Base-by-base conservation (phyloP, 768 basidiomycete species). In the Clathrus columnatus region DNA sequence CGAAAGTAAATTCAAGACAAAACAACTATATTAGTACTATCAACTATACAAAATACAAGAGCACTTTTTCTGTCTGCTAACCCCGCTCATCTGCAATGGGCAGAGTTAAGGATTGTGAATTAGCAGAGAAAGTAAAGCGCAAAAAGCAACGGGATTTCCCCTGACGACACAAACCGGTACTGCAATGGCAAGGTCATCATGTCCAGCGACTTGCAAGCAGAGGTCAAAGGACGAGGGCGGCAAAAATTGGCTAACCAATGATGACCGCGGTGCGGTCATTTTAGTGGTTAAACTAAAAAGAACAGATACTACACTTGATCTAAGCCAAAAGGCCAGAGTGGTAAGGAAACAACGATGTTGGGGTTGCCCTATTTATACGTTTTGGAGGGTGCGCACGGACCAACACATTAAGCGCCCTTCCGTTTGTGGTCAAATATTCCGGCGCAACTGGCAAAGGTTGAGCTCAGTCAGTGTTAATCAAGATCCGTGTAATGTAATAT, bases 221-320 rank as follows among this genome's bases (percentile, higher is more conserved):
- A 65, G 63, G 61, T 56, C 63, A 57, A 57, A 51, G 58, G 48
- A 62, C 65, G 63, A 61, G 65, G 65, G 65, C 36, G 36, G 36
- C 36, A 36, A 36, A 36, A 36, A 36, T 36, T 36, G 36, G 36
- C 36, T 36, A 36, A 36, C 36, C 36, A 36, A 36, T 36, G 36
- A 36, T 36, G 36, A 36, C 36, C 36, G 36, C 36, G 36, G 36
- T 36, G 36, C 36, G 36, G 36, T 36, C 36, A 36, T 36, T 36
- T 36, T 36, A 36, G 36, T 36, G 36, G 36, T 36, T 36, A 36
- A 36, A 36, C 36, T 36, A 36, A 36, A 36, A 68, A 71, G 68
- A 70, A 71, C 69, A 72, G 70, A 72, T 72, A 71, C 70, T 71
- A 72, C 70, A 71, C 70, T 71, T 71, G 70, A 72, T 71, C 70